Evolutionary conservation across 2,329 filamentous ascomycete genomes (phyloP), one percentile per base, ranked within the genome.

Genomic region (Torrubiellomyces zombiae): DNA sequence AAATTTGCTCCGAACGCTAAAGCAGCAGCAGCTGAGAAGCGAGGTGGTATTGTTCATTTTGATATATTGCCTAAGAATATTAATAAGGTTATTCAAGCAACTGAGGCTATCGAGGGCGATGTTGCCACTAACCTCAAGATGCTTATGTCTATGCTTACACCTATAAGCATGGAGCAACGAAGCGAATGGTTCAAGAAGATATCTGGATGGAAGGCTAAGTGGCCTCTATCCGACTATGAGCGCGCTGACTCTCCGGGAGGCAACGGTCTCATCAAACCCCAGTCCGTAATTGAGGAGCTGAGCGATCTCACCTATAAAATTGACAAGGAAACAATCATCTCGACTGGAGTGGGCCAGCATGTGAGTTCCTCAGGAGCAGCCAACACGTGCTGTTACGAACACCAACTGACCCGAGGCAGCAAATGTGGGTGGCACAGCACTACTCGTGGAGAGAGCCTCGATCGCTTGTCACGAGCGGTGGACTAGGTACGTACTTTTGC

Each of bases 1-100:
- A 91, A 86, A 49, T 98, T 95, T 38, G 89, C 85, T 0, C 89
- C 89, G 4, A 70, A 69, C 26, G 89, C 89, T 21, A 89, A 79
- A 55, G 69, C 72, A 9, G 89, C 89, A 1, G 86, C 82, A 4
- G 62, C 67, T 8, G 80, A 93, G 56, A 74, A 74, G 27, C 78
- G 83, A 33, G 89, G 89, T 41, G 89, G 89, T 44, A 95, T 98
- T 42, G 69, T 95, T 10, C 86, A 98, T 54, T 95, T 95, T 44
- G 86, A 95, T 49, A 86, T 98, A 43, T 78, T 95, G 76, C 86
- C 89, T 41, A 98, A 98, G 74, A 95, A 98, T 62, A 95, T 95
- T 59, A 95, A 95, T 72, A 98, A 95, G 67, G 85, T 95, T 20
- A 78, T 98, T 9, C 82, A 95, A 56, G 85, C 86, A 6, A 94